These are phyloP conservation scores for Talaromyces nanjingensis DNA, from an alignment of 495 filamentous ascomycete genomes.

Conservation along the genomic window DNA sequence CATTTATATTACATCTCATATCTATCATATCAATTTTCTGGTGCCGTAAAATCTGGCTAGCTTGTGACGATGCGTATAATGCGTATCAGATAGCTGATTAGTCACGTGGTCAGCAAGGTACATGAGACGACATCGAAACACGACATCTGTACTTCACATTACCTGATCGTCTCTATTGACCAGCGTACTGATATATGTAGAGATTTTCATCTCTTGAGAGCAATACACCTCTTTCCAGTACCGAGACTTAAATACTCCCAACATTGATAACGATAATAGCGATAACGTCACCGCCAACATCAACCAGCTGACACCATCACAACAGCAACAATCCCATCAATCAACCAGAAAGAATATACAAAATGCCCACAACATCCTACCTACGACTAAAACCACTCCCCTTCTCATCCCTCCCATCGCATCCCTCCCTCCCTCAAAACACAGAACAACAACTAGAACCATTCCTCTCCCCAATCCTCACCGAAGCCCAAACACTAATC, in stretches of 20 bases:
- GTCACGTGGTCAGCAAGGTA: not conserved
- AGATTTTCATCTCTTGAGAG: not conserved
- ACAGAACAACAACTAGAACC: constrained; percentile 13
- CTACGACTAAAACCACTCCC: constrained; percentile 16
- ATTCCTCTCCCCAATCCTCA: constrained; percentile 31
- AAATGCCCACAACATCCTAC: not conserved
- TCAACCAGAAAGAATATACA: not conserved
- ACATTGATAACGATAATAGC: not conserved
- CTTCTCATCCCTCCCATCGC: constrained; percentile 25
- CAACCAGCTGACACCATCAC: no score
- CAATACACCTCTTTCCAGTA: not conserved
- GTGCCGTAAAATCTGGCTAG: no score
- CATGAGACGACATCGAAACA: not conserved
- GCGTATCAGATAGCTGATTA: not conserved
- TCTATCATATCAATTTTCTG: not conserved
- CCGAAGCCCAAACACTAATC: constrained; percentile 52
- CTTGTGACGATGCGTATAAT: not conserved
- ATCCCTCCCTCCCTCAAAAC: constrained; percentile 19
- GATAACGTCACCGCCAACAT: not conserved
- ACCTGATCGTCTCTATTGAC: not conserved
- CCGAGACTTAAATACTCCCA: not conserved
- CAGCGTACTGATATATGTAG: not conserved
- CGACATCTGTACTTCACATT: not conserved
- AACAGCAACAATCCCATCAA: not conserved
- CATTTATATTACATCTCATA: not conserved